Base-by-base conservation (phyloP, 2,329 filamentous ascomycete species). In the Trichoderma asperellum region DNA sequence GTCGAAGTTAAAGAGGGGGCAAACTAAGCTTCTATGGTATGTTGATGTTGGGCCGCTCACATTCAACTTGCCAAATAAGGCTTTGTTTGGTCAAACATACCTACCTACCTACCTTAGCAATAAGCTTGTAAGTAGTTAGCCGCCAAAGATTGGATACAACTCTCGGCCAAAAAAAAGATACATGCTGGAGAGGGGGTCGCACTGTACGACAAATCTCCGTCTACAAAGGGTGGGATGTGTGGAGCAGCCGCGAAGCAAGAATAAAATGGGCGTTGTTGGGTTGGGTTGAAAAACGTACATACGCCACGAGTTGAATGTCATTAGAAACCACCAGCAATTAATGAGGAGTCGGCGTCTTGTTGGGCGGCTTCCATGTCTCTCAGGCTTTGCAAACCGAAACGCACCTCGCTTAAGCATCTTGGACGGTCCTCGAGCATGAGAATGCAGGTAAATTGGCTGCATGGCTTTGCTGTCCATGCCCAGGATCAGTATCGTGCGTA, bases 401-500 rank as follows among this genome's bases (percentile, higher is more conserved):
- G 47, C 49, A 40, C 62, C 37, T 65, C 62, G 62, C 53, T 49
- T 65, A 65, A 37, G 53, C 29, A 53, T 32, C 32, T 53, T 53
- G 24, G 49, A 27, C 16, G 14, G 24, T 11, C 52, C 12, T 55
- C 52, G 12, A 55, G 52, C 52, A 10, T 55, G 6, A 5, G 7
- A 7, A 27, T 49, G 47, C 29, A 56, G 55, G 32, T 58, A 35
- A 24, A 58, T 58, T 35, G 55, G 55, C 55, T 65, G 53, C 53
- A 57, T 63, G 37, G 60, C 60, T 53, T 56, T 40, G 62, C 52
- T 65, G 62, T 43, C 62, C 52, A 32, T 35, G 24, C 57, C 57
- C 18, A 11, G 57, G 55, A 35, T 12, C 11, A 18, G 14, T 8
- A n/a, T 49, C 40, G 21, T 49, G 27, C 8, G n/a, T 6, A 29